A percentile compares a stretch with the other conserved stretches of the same genome.
phyloP scores from a whole-genome alignment of 2,329 filamentous ascomycete genomes.

The Aspergillus novofumigatus region DNA sequence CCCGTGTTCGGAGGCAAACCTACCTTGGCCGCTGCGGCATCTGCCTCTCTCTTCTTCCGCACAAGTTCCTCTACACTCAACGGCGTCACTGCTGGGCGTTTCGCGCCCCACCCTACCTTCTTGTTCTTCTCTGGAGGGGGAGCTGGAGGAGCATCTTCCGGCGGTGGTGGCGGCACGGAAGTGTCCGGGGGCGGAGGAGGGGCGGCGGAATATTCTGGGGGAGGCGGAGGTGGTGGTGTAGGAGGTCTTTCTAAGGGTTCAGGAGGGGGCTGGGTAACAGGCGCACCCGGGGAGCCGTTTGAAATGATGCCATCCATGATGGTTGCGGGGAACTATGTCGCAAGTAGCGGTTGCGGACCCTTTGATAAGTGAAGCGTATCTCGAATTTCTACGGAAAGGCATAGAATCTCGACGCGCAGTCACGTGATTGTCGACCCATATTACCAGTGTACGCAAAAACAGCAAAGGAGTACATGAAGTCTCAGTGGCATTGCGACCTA shows the following conservation, averaged over 20 bases:
- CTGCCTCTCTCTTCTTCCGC: constrained; percentile 78
- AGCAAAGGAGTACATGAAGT: not conserved
- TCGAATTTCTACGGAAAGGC: constrained; percentile 28
- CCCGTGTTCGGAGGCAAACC: constrained; percentile 16
- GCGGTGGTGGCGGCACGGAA: constrained; percentile 40
- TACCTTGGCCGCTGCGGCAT: constrained; percentile 75
- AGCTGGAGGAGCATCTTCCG: constrained; percentile 41
- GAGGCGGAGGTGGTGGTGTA: constrained; percentile 39
- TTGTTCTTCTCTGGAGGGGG: constrained; percentile 47
- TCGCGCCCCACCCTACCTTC: constrained; percentile 51
- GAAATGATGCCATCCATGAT: constrained; percentile 34
- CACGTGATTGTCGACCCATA: constrained; percentile 19
- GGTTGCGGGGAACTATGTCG: not conserved
- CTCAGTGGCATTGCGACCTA: constrained; percentile 15
- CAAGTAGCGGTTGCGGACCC: not conserved
- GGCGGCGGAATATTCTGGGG: constrained; percentile 33
- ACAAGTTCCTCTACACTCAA: constrained; percentile 83
- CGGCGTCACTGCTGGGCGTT: constrained; percentile 44
- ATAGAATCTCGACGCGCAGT: constrained; percentile 14
- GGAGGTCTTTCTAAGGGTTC: constrained; percentile 35
- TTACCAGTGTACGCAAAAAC: not conserved
- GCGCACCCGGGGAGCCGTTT: constrained; percentile 21
- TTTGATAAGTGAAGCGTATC: constrained; percentile 7
- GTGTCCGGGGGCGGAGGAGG: constrained; percentile 42
- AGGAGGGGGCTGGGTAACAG: constrained; percentile 32